Evolutionary conservation across 768 basidiomycete genomes (phyloP), one percentile per base, ranked within the genome.

Genomic region (Lactarius trivialis): DNA sequence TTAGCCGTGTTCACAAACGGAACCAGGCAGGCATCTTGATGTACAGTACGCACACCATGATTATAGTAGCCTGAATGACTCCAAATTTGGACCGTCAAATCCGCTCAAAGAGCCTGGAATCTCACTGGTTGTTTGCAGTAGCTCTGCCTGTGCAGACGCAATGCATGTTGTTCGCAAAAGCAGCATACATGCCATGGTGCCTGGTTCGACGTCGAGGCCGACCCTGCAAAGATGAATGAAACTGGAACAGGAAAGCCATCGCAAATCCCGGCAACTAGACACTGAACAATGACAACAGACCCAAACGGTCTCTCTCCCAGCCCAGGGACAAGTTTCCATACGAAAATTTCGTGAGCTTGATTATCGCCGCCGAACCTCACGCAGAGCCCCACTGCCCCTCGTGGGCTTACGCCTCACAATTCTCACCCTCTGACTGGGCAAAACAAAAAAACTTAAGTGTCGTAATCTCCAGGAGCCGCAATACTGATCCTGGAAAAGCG

Each of bases 301-400:
- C 77, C 79, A 64, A 82, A 79, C 0, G 79, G 80, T 19, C 80
- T 68, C 4, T 48, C 79, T n/a, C 81, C 79, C 43, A 81, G n/a
- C 81, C 78, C 45, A 82, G 69, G 71, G 80, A 81, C 45, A 78
- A 56, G 65, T 80, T 71, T 24, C 78, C 77, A 82, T 34, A 82
- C 68, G 49, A 65, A 69, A 50, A 69, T 66, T 60, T 74, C 75
- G 64, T 73, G 67, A 45, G 71, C 78, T 63, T 79, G 71, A 32
- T 69, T 66, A 63, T 79, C 77, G 30, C 67, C 65, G 11, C 69
- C 65, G 68, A 79, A 81, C 21, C 73, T 74, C 50, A 76, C 75
- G 32, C 73, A 66, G 33, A 67, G 28, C 77, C 79, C 17, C 17
- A 73, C 71, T 1, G 75, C 77, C 19, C 80, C 78, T 24, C 80